phyloP scores from a whole-genome alignment of 2,329 filamentous ascomycete genomes.

The Rutstroemia sp. region DNA sequence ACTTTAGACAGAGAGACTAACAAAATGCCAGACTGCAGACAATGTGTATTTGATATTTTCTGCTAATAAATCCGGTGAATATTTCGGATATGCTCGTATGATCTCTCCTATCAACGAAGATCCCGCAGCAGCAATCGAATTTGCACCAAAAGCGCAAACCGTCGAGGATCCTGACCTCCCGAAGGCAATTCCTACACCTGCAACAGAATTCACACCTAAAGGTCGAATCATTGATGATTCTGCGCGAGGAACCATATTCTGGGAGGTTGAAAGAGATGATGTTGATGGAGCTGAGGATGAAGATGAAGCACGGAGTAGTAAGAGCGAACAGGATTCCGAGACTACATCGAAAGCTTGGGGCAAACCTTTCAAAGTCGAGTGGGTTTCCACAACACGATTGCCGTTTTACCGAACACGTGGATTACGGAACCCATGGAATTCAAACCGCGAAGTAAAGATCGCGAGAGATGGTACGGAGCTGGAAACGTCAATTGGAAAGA shows the following conservation, averaged over 20 bases:
- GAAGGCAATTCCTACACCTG: slow-evolving; percentile 71
- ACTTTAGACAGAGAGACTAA: slow-evolving; percentile 5
- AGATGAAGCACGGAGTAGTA: slow-evolving; percentile 33
- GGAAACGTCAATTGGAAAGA: slow-evolving; percentile 72
- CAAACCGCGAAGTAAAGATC: slow-evolving; percentile 92
- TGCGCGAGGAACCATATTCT: slow-evolving; percentile 91
- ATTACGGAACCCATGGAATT: slow-evolving; percentile 88
- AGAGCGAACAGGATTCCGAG: slow-evolving; percentile 34
- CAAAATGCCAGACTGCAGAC: slow-evolving; percentile 54
- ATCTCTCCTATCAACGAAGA: slow-evolving; percentile 75
- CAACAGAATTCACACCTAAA: slow-evolving; percentile 69
- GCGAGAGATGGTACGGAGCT: slow-evolving; percentile 90
- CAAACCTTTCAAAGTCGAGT: slow-evolving; percentile 85
- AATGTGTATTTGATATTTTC: slow-evolving; percentile 92
- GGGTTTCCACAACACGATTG: slow-evolving; percentile 75
- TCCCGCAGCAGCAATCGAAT: slow-evolving; percentile 59
- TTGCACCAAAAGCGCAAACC: slow-evolving; percentile 57
- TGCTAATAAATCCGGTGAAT: slow-evolving; percentile 94
- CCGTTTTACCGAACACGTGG: slow-evolving; percentile 87
- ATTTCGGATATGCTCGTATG: slow-evolving; percentile 94
- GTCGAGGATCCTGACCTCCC: slow-evolving; percentile 59
- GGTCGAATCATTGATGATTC: slow-evolving; percentile 90
- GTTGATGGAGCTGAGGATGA: slow-evolving; percentile 36
- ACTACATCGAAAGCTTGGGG: slow-evolving; percentile 57
- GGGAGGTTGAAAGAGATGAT: slow-evolving; percentile 70